phyloP scores from a whole-genome alignment of 2,329 filamentous ascomycete species.

The Cercospora sesami region DNA sequence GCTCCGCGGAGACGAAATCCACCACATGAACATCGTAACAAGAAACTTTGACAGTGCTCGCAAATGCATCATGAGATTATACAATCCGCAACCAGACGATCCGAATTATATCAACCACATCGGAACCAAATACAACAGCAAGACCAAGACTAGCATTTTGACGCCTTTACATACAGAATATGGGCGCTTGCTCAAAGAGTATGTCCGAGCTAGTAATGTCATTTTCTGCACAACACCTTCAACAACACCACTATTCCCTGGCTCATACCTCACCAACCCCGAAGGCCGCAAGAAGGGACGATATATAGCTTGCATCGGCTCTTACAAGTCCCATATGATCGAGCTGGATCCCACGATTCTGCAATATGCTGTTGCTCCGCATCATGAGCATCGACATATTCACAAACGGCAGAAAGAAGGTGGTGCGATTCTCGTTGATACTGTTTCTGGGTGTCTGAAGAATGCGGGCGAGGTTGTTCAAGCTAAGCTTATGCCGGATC shows the following conservation, averaged over 20 bases:
- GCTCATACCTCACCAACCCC: slow-evolving; percentile 67
- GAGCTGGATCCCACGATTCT: slow-evolving; percentile 80
- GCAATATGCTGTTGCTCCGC: slow-evolving; percentile 58
- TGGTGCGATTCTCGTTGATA: slow-evolving; percentile 64
- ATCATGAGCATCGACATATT: slow-evolving; percentile 58
- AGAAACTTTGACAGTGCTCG: slow-evolving; percentile 64
- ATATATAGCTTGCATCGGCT: slow-evolving; percentile 71
- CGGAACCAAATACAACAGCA: slow-evolving; percentile 40
- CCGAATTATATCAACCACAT: slow-evolving; percentile 40
- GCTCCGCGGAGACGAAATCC: slow-evolving; percentile 67
- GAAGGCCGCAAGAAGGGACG: slow-evolving; percentile 70
- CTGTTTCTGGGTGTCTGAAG: slow-evolving; percentile 73
- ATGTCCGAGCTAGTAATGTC: slow-evolving; percentile 71
- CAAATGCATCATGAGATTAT: slow-evolving; percentile 56
- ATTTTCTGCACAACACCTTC: slow-evolving; percentile 89
- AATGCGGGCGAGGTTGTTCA: slow-evolving; percentile 87
- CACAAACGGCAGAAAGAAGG: slow-evolving; percentile 64
- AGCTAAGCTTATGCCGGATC: slow-evolving; percentile 68
- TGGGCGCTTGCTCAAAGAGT: slow-evolving; percentile 65
- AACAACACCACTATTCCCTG: slow-evolving; percentile 71
- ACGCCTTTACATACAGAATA: slow-evolving; percentile 73
- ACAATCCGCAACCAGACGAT: slow-evolving; percentile 46
- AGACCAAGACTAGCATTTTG: slow-evolving; percentile 64
- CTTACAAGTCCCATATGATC: slow-evolving; percentile 71
- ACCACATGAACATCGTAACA: slow-evolving; percentile 80